Evolutionary conservation across 1,284 basidiomycete genomes (phyloP), one percentile per base, ranked within the genome.

Genomic region (Boletellus deceptivus): DNA sequence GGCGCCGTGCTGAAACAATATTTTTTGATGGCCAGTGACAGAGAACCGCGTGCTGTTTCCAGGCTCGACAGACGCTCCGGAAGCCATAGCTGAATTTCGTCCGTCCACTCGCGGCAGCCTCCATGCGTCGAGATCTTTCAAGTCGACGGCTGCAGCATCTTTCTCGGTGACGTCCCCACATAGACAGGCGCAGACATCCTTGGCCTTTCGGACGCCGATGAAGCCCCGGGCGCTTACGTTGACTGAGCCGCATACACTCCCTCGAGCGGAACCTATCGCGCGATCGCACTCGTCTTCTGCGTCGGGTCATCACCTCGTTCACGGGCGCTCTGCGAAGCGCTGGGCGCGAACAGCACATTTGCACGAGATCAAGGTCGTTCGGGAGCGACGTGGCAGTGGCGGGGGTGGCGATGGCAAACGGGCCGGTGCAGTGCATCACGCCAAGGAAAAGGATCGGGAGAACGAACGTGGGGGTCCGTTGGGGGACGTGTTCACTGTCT

Each of bases 321-420:
- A 50, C 1, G 46, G 7, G 2, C 59, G 63, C 63, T 50, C 68
- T 0, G 43, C 78, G 36, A 80, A 77, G 52, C 75, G 75, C 37
- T 86, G 81, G 80, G 86, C 85, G 22, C 73, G 84, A 40, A 85
- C 75, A 4, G 83, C 87, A 3, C 87, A 89, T 71, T 55, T 89
- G 53, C 87, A 89, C 58, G 84, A 87, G 61, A 79, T 88, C 53
- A 74, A 74, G 51, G 40, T 42, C 2, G 25, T 34, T 13, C 56
- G 43, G 4, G 60, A 53, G 42, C 45, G 51, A 24, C 46, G 53
- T 0, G 59, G 54, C 3, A 55, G 55, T 31, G 51, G 45, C 1
- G 39, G 55, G 27, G 51, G 45, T 0, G 39, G 40, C 24, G 29
- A 29, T 10, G 29, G 29, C 11, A 65, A 42, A 42, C 49, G 54